These are phyloP conservation scores for Plectranthus barbatus DNA, from an alignment of 257 asterid genomes.

Conservation along the genomic window DNA sequence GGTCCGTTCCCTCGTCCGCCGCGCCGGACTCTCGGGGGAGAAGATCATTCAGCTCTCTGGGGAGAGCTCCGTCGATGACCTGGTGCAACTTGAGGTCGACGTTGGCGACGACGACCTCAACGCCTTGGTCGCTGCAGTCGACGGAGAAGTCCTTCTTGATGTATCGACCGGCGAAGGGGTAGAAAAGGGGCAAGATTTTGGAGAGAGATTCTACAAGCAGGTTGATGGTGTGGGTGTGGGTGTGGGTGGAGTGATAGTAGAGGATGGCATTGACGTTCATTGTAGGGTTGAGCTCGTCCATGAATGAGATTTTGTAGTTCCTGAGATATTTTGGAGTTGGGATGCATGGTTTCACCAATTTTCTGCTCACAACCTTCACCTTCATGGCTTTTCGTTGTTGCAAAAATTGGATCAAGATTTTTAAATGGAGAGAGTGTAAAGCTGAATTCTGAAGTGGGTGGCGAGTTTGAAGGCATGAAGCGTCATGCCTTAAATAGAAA, in stretches of 20 bases:
- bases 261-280: not conserved
- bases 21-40: not conserved
- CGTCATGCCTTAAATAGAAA: too few relatives aligned
- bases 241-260: not conserved
- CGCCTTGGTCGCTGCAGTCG: too few relatives aligned
- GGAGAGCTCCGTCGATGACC: too few relatives aligned
- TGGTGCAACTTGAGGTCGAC: not conserved
- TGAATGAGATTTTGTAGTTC: not conserved
- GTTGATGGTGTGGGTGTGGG: not conserved
- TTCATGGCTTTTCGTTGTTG: too few relatives aligned
- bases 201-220: too few relatives aligned
- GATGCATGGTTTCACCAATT: not conserved
- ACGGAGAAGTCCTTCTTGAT: constrained; percentile 6
- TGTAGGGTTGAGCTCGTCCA: not conserved
- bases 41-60: not conserved
- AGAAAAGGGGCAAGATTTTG: too few relatives aligned
- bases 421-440: too few relatives aligned
- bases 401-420: too few relatives aligned
- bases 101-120: not conserved
- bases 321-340: constrained; percentile 5
- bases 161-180: too few relatives aligned
- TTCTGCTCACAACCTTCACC: constrained; percentile 4
- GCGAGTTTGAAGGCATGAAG: too few relatives aligned
- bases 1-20: not conserved
- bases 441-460: too few relatives aligned